Base-by-base conservation (phyloP, 139 green algal genomes). In the Nannochloris sp. region DNA sequence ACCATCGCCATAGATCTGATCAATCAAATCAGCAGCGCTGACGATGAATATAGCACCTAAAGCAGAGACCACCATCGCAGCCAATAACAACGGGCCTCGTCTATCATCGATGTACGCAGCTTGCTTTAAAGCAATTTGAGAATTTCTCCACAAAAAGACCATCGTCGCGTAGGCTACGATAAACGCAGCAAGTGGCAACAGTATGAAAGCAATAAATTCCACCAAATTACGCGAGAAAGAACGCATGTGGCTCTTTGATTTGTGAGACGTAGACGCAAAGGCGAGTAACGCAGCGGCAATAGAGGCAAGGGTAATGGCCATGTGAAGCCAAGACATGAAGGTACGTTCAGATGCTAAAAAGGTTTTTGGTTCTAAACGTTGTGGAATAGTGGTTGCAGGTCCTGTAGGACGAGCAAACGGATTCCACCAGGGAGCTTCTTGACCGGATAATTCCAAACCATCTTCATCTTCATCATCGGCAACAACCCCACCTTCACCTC, bases 261-360 rank as follows among this genome's bases (percentile, higher is more conserved):
- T 68, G 2, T 69, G 42, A 7, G 65, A 53, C 14, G 30, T 33
- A 15, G 56, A 63, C 1, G 76, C 76, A 67, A 92, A 93, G 38
- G 81, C 82, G 30, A 92, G 80, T 74, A 95, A 80, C n/a, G 84
- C 86, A 3, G 86, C 77, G 4, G 73, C 79, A 55, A 95, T 90
- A 53, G 80, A 87, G 9, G 85, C 87, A 10, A 95, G 65, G 9
- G 88, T 96, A 65, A 96, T 81, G 4, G 83, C 76, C 92, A 97
- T 97, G 77, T 96, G 85, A 47, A 97, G 77, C 92, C 92, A 98
- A 8, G 83, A 83, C 54, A 98, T 76, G 76, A 97, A 96, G 44
- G 91, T 97, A 63, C 92, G 84, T 79, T 97, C 92, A 68, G 95
- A 96, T 64, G 92, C 92, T 54, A 98, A 91, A 64, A 95, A 97